Evolutionary conservation across 208 protist genomes (phyloP).

Genomic region (Wallacemonas sp.): DNA sequence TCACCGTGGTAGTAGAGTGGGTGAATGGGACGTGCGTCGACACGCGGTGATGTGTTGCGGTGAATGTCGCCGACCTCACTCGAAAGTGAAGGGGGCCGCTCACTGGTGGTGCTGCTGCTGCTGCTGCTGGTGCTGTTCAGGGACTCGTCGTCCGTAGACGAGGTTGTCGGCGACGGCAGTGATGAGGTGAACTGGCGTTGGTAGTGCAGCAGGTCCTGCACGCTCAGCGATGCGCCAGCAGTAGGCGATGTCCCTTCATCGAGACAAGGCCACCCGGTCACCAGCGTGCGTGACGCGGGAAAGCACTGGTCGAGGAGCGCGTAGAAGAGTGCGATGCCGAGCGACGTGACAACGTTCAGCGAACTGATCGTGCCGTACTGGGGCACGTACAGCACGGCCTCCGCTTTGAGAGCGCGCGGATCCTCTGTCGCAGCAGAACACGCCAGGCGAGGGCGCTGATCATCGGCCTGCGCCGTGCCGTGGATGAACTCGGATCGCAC

Average conservation of each 20-base stretch:
- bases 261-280: not conserved
- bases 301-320: slow-evolving; percentile 57
- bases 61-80: not conserved
- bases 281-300: slow-evolving; percentile 42
- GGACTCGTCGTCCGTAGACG: too few species aligned
- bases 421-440: not conserved
- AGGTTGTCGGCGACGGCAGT: not conserved
- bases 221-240: not conserved
- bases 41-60: slow-evolving; percentile 35
- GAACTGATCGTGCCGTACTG: slow-evolving; percentile 92
- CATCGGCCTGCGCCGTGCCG: not conserved
- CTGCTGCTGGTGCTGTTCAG: not conserved
- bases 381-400: slow-evolving; percentile 77
- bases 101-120: not conserved
- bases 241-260: not conserved
- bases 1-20: slow-evolving; percentile 54
- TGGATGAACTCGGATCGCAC: slow-evolving; percentile 57
- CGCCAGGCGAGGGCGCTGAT: not conserved
- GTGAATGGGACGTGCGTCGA: slow-evolving; percentile 81
- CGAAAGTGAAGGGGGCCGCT: not conserved
- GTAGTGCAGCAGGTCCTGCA: not conserved
- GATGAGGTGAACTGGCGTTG: slow-evolving; percentile 10
- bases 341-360: slow-evolving; percentile 85
- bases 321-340: slow-evolving; percentile 88
- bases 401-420: not conserved